Evolutionary conservation across 352 stramenopile genomes (phyloP), one percentile per base, ranked within the genome.

Genomic region (Pythium aquatile): DNA sequence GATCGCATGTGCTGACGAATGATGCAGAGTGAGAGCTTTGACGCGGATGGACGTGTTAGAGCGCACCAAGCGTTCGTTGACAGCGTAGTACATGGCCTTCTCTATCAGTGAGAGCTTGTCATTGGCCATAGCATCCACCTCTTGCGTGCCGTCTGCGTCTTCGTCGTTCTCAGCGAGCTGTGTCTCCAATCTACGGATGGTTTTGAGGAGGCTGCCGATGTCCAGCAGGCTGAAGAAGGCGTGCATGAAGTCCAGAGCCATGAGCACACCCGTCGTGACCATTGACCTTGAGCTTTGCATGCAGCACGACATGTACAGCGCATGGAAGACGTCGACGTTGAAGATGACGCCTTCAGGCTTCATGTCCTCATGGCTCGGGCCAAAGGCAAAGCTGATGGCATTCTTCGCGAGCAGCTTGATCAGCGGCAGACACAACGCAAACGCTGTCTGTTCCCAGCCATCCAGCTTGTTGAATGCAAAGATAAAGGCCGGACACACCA

Each of bases 331-430:
- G 2, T 59, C 53, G 32, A 59, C 37, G 16, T 59, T 59, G 53
- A 59, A 48, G 29, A 59, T 46, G 16, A 59, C 3, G 53, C 48
- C 29, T 11, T 44, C 8, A 16, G 53, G 53, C 16, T 40, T 28
- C 20, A 48, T 10, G 53, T 59, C 53, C 5, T 48, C 40, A 48
- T 28, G 60, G 20, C 48, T 30, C 9, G 2, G 2, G 10, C 47
- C 7, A 16, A 66, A 60, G 53, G 57, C 13, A 17, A 52, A 16
- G 49, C 65, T 70, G n/a, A 81, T 65, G 28, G 63, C 54, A 54
- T 78, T 76, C 57, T 85, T 83, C 35, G 64, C 67, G 7, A 48
- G 16, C 3, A 26, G n/a, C 40, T 48, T 48, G 13, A 48, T 7
- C 4, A 48, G 5, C 5, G 49, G 49, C 8, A 56, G 49, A 0